Evolutionary conservation across 768 basidiomycete species (phyloP).

Genomic region (Goffeauzyma gilvescens): DNA sequence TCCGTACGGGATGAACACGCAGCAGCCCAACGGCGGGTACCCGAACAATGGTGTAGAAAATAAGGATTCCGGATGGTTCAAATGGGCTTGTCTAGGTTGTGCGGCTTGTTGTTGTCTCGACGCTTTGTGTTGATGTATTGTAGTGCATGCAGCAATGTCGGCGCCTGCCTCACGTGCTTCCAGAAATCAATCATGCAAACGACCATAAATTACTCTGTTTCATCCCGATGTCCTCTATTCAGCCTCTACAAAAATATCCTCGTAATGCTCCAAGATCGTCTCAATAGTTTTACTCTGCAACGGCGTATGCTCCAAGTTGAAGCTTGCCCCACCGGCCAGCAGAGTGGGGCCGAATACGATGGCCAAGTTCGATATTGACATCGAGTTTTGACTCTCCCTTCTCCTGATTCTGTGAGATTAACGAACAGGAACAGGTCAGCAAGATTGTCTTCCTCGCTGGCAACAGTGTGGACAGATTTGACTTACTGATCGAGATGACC

Average conservation of each 20-base stretch:
- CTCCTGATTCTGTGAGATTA: constrained; percentile 45
- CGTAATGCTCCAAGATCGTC: constrained; percentile 82
- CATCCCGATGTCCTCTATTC: too few species aligned
- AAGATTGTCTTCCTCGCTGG: neutral
- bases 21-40: too few species aligned
- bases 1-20: too few species aligned
- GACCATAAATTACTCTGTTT: too few species aligned
- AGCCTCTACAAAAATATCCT: constrained; percentile 94
- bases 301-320: constrained; percentile 35
- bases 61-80: too few species aligned
- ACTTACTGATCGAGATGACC: constrained; percentile 75
- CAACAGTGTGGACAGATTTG: neutral
- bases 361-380: constrained; percentile 80
- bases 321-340: constrained; percentile 38
- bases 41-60: too few species aligned
- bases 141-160: too few species aligned
- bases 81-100: too few species aligned
- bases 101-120: too few species aligned
- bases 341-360: constrained; percentile 98
- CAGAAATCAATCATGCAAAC: too few species aligned
- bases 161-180: too few species aligned
- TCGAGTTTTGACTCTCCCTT: constrained; percentile 60
- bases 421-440: neutral
- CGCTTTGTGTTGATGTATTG: too few species aligned
- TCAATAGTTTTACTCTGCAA: constrained; percentile 54